Conservation (phyloP, 805 yeast species). For the Metschnikowia dekortorum region DNA sequence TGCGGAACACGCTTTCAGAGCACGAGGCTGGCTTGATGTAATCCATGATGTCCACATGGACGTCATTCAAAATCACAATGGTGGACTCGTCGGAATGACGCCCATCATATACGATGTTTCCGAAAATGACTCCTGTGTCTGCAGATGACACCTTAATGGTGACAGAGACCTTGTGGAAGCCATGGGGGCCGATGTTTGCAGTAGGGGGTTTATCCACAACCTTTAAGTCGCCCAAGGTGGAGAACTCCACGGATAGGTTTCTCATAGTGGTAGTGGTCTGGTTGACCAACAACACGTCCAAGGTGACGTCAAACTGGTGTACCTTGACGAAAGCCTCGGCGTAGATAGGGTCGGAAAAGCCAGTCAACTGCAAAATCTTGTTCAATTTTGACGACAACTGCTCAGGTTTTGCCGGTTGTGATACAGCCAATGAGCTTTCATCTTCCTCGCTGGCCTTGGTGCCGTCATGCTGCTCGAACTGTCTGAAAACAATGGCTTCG, state of each 20-base stretch:
- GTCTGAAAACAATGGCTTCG: conserved; percentile 74
- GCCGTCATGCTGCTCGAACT: conserved; percentile 48
- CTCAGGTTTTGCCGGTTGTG: conserved; percentile 49
- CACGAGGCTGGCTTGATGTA: conserved; percentile 94
- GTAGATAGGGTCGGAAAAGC: conserved; percentile 95
- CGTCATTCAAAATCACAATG: conserved; percentile 88
- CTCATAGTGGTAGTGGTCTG: conserved; percentile 90
- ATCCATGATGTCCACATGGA: conserved; percentile 95
- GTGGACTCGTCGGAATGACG: conserved; percentile 86
- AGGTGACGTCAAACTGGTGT: conserved; percentile 93
- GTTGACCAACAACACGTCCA: conserved; percentile 90
- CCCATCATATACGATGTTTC: conserved; percentile 95
- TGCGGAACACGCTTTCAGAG: conserved; percentile 84
- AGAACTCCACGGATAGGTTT: conserved; percentile 89
- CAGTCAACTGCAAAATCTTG: conserved; percentile 92
- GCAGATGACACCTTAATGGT: conserved; percentile 95
- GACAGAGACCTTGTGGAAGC: conserved; percentile 83
- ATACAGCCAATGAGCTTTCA: conserved; percentile 54
- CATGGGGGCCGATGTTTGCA: conserved; percentile 94
- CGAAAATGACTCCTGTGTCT: conserved; percentile 96
- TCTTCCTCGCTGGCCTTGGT: conserved; percentile 26
- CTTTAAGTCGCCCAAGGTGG: conserved; percentile 92
- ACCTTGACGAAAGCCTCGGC: conserved; percentile 95
- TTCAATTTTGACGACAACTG: conserved; percentile 73
- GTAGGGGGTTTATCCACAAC: conserved; percentile 88